Conservation (phyloP, 108 stramenopile genomes). For the Cyclotella atomus region DNA sequence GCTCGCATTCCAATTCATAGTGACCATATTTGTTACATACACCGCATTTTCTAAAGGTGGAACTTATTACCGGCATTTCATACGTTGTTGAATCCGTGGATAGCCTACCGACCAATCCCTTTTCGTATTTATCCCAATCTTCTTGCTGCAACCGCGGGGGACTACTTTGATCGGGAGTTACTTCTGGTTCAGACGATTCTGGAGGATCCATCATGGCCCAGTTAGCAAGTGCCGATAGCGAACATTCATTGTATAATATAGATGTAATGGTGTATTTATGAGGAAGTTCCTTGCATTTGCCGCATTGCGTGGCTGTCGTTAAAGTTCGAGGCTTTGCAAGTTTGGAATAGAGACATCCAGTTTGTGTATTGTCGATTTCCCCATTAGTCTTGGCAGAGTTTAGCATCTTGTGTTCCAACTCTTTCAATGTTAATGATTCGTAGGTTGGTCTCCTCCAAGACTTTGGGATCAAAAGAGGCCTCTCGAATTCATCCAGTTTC, state of each 20-base stretch:
- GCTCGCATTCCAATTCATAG: slow-evolving; percentile 63
- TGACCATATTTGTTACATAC: slow-evolving; percentile 59
- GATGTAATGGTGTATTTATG: too few species aligned
- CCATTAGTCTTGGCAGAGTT: neutral
- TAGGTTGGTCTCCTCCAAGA: slow-evolving; percentile 39
- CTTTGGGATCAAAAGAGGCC: slow-evolving; percentile 20
- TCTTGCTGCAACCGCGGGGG: too few species aligned
- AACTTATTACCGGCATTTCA: slow-evolving; percentile 10
- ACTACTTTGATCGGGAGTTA: neutral
- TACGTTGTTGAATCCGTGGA: slow-evolving; percentile 1
- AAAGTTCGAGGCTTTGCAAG: too few species aligned
- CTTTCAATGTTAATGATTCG: slow-evolving; percentile 15
- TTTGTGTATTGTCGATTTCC: neutral
- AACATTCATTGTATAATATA: slow-evolving; percentile 64
- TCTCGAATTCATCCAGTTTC: neutral
- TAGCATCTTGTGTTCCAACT: slow-evolving; percentile 27
- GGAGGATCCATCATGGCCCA: slow-evolving; percentile 42
- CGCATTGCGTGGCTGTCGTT: neutral
- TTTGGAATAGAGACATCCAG: neutral
- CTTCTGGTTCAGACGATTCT: neutral
- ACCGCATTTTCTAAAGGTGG: slow-evolving; percentile 48
- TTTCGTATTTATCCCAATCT: slow-evolving; percentile 26
- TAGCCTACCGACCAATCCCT: neutral
- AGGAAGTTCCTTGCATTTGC: slow-evolving; percentile 7
- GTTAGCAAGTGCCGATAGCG: slow-evolving; percentile 42